Base-by-base conservation (phyloP, 345 rosid genomes). In the Lumnitzera racemosa region DNA sequence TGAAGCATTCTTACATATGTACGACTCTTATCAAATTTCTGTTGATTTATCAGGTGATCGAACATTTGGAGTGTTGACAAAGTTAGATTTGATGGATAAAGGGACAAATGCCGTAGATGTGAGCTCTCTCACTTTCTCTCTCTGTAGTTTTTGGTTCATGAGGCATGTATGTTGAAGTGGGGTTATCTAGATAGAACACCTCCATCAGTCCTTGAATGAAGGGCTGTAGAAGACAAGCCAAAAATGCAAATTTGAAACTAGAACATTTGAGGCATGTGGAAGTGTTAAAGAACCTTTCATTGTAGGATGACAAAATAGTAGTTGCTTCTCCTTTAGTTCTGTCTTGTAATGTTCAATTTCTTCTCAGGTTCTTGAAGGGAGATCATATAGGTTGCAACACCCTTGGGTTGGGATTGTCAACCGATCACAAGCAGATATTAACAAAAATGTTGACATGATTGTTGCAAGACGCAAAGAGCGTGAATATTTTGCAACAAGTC, bases 371-470 rank as follows among this genome's bases (percentile, higher is more conserved):
- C 89, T 94, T 0, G 97, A 94, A 76, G 97, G 99, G 80, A 82
- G 90, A 78, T 80, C 99, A 61, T 94, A 89, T 68, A 70, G 78
- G 68, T 80, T 94, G 68, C 91, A 81, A 66, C 83, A 80, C 10
- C 99, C 97, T 62, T 94, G 99, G 99, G 99, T 89, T 72, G 99
- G 99, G 55, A 81, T 92, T 59, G 99, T 92, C 70, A 92, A 89
- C 71, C 96, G 99, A 53, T 92, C 99, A 2, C 99, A 92, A 79
- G 96, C 99, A 49, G 99, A 92, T 69, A 94, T 94, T 10, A 94
- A 94, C 64, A 94, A 75, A 65, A 94, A 87, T 53, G 76, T 82
- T 15, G 95, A 94, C 67, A 94, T 94, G 99, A 85, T 86, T 72
- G 63, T 85, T 50, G 96, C 99, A 12, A 82, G 97, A 70, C 86